A percentile compares a stretch with the other conserved stretches of the same genome.
phyloP scores from a whole-genome alignment of 352 stramenopile genomes.

The Phytophthora pistaciae region DNA sequence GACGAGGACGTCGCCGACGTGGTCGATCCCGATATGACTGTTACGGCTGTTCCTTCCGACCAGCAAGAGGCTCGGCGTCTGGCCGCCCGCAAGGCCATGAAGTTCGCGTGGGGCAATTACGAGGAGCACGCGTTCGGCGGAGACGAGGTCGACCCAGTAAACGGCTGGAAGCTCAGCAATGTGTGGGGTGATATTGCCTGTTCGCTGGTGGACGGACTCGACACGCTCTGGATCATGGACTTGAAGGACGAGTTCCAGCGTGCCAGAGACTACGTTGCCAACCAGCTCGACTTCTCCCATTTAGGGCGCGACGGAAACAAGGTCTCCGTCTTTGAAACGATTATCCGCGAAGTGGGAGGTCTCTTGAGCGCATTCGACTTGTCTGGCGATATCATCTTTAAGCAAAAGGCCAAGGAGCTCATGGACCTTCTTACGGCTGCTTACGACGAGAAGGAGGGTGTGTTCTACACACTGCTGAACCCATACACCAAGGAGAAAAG shows the following conservation, averaged over 20 bases:
- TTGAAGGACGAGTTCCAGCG: slow-evolving; percentile 92
- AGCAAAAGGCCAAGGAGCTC: slow-evolving; percentile 94
- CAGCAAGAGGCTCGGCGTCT: slow-evolving; percentile 55
- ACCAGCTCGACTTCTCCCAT: slow-evolving; percentile 85
- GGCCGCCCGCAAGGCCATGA: slow-evolving; percentile 72
- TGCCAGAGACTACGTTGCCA: slow-evolving; percentile 88
- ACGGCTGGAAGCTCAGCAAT: slow-evolving; percentile 66
- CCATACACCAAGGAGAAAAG: slow-evolving; percentile 72
- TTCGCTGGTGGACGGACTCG: slow-evolving; percentile 95
- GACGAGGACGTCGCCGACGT: slow-evolving; percentile 97
- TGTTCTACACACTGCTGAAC: slow-evolving; percentile 93
- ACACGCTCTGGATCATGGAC: slow-evolving; percentile 99
- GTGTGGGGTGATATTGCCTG: slow-evolving; percentile 93
- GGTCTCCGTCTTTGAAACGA: slow-evolving; percentile 99
- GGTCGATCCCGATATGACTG: slow-evolving; percentile 25
- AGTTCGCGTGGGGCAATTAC: slow-evolving; percentile 91
- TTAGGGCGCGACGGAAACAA: slow-evolving; percentile 59
- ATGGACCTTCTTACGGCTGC: slow-evolving; percentile 90
- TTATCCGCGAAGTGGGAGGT: slow-evolving; percentile 97
- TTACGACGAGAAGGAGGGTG: slow-evolving; percentile 90
- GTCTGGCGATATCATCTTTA: slow-evolving; percentile 87
- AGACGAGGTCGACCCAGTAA: slow-evolving; percentile 95
- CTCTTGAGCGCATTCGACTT: slow-evolving; percentile 97
- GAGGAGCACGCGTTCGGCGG: slow-evolving; percentile 94
- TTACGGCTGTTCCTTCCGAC: slow-evolving; percentile 25